A percentile compares a stretch with the other conserved stretches of the same genome.
These are phyloP conservation scores for Lodderomyces margitis DNA, from an alignment of 1,139 yeast species.

Conservation along the genomic window DNA sequence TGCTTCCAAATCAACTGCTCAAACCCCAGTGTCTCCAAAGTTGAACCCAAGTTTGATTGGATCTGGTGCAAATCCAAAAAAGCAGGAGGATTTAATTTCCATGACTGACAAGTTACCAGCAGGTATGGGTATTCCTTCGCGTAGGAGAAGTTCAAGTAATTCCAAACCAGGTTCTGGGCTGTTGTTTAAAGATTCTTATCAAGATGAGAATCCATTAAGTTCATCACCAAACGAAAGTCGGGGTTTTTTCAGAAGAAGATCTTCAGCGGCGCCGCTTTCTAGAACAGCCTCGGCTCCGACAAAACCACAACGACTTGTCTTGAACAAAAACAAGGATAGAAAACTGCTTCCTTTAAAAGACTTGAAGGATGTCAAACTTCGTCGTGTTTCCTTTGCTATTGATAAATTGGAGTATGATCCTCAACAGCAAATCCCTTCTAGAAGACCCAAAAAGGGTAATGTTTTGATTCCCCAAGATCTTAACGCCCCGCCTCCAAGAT, in stretches of 20 bases:
- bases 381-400: slow-evolving; percentile 73
- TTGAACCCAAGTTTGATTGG: slow-evolving; percentile 22
- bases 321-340: slow-evolving; percentile 48
- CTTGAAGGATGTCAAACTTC: slow-evolving; percentile 37
- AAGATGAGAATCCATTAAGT: slow-evolving; percentile 9
- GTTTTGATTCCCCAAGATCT: slow-evolving; percentile 74
- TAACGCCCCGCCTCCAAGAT: slow-evolving; percentile 58
- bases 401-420: slow-evolving; percentile 75
- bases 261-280: slow-evolving; percentile 9
- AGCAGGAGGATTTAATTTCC: slow-evolving; percentile 24
- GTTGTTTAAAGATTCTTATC: slow-evolving; percentile 14
- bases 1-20: slow-evolving; percentile 11
- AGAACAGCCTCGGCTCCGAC: slow-evolving; percentile 7
- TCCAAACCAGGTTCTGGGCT: slow-evolving; percentile 1
- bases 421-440: slow-evolving; percentile 91
- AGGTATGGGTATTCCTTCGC: slow-evolving; percentile 18
- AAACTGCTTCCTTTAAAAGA: slow-evolving; percentile 36
- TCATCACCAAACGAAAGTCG: slow-evolving; percentile 7
- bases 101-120: slow-evolving; percentile 22
- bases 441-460: slow-evolving; percentile 79
- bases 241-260: slow-evolving; percentile 15
- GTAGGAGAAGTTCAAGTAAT: slow-evolving; percentile 15
- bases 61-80: slow-evolving; percentile 13
- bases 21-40: slow-evolving; percentile 14
- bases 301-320: slow-evolving; percentile 29